These are phyloP conservation scores for Corynascus novoguineensis DNA, from an alignment of 495 filamentous ascomycete genomes.

Conservation along the genomic window DNA sequence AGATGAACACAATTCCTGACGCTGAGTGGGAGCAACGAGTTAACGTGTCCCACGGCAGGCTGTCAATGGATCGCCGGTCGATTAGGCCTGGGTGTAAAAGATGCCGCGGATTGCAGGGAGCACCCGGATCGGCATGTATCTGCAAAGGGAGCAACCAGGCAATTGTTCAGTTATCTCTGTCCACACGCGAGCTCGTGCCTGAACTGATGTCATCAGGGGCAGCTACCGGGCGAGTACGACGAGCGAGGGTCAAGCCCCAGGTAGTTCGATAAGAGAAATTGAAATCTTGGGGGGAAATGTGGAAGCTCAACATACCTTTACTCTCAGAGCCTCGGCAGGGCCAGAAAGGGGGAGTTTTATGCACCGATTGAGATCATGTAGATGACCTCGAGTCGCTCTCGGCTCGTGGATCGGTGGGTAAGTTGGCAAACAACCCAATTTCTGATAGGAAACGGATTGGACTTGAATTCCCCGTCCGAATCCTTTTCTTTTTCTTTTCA, in stretches of 20 bases:
- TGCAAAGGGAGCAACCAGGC: slow-evolving; percentile 40
- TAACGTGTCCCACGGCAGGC: slow-evolving; percentile 64
- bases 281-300: slow-evolving; percentile 16
- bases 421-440: slow-evolving; percentile 3
- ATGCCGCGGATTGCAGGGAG: slow-evolving; percentile 48
- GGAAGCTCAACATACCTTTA: slow-evolving; percentile 27
- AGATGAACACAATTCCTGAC: slow-evolving; percentile 44
- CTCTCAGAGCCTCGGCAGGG: slow-evolving; percentile 31
- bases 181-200: slow-evolving; percentile 29
- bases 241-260: slow-evolving; percentile 5
- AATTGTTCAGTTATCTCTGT: slow-evolving; percentile 13
- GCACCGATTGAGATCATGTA: slow-evolving; percentile 33
- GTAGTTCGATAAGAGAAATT: slow-evolving; percentile 25
- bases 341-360: slow-evolving; percentile 30
- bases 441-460: slow-evolving; percentile 3
- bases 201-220: slow-evolving; percentile 25
- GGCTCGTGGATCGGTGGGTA: slow-evolving; percentile 9
- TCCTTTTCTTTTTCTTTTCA: too few species aligned
- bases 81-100: slow-evolving; percentile 45
- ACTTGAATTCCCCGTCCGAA: slow-evolving; percentile 5
- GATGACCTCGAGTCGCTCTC: slow-evolving; percentile 14
- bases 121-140: slow-evolving; percentile 40
- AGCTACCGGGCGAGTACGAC: slow-evolving; percentile 7
- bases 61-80: slow-evolving; percentile 36
- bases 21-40: slow-evolving; percentile 60